Evolutionary conservation across 805 yeast genomes (phyloP).

Genomic region (Monosporozyma aquatica): DNA sequence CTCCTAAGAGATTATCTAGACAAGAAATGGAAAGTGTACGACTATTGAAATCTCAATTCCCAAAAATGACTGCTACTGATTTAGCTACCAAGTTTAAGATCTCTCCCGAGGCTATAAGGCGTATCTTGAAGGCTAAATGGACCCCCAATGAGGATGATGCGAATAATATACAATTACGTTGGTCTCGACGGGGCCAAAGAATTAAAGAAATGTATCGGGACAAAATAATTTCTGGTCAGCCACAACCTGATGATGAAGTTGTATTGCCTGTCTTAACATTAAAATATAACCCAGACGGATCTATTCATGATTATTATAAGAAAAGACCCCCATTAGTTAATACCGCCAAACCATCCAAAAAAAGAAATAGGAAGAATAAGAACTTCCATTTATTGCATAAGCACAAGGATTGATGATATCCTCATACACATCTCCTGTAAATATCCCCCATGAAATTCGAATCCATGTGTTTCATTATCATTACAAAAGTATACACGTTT

Average conservation of each 20-base stretch:
- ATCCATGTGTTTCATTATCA: too few relatives aligned
- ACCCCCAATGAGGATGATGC: slow-evolving; percentile 50
- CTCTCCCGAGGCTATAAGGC: slow-evolving; percentile 74
- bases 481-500: neutral
- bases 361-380: neutral
- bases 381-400: neutral
- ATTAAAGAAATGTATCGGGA: slow-evolving; percentile 22
- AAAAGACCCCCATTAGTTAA: too few relatives aligned
- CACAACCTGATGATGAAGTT: neutral
- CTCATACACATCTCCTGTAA: too few relatives aligned
- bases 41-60: slow-evolving; percentile 44
- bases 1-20: slow-evolving; percentile 56
- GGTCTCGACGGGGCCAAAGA: slow-evolving; percentile 41
- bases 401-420: neutral
- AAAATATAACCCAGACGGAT: neutral
- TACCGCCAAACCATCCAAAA: neutral
- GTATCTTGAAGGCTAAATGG: slow-evolving; percentile 75
- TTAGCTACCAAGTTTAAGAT: slow-evolving; percentile 56
- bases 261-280: neutral
- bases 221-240: too few relatives aligned
- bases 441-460: too few relatives aligned
- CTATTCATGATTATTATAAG: neutral
- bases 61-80: slow-evolving; percentile 50
- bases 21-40: slow-evolving; percentile 60
- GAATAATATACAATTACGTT: slow-evolving; percentile 38